Evolutionary conservation across 2,329 filamentous ascomycete genomes (phyloP), one percentile per base, ranked within the genome.

Genomic region (Ustulina deusta): DNA sequence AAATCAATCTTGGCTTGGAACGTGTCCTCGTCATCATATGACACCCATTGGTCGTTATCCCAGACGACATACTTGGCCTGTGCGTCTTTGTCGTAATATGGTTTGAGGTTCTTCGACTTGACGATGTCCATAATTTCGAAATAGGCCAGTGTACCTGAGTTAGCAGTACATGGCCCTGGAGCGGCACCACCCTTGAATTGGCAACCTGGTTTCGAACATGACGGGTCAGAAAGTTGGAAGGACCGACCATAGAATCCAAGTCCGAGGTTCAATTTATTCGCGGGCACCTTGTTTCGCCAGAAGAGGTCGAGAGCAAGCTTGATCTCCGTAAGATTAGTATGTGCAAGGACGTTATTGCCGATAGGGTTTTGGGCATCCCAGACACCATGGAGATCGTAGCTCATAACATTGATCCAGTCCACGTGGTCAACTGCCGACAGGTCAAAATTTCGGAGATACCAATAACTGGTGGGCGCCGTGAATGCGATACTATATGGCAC

Each of bases 381-480:
- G n/a, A n/a, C n/a, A n/a, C n/a, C n/a, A n/a, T n/a, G n/a, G n/a
- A n/a, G n/a, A n/a, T n/a, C n/a, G 34, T n/a, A n/a, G n/a, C n/a
- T n/a, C n/a, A n/a, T n/a, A n/a, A n/a, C n/a, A n/a, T n/a, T 42
- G 38, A 42, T 15, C 38, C 60, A 61, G 6, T 64, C 63, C 7
- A 13, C 44, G 22, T 48, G 7, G 27, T 25, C 10, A 6, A 48
- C 11, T 10, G 13, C 17, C 6, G 5, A 15, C 6, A 42, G 38
- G 13, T 78, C 74, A n/a, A 81, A 81, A 32, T 70, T 58, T 0
- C 68, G 65, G 0, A 81, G 60, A 57, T 75, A 75, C 73, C 73
- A 74, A 61, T 71, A 75, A 2, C 44, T 55, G 1, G 73, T 66
- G 3, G 75, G 71, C 15, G 61, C 38, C 0, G 72, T 74, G 51